Conservation (phyloP, 257 asterid genomes). For the Solanum chilense region DNA sequence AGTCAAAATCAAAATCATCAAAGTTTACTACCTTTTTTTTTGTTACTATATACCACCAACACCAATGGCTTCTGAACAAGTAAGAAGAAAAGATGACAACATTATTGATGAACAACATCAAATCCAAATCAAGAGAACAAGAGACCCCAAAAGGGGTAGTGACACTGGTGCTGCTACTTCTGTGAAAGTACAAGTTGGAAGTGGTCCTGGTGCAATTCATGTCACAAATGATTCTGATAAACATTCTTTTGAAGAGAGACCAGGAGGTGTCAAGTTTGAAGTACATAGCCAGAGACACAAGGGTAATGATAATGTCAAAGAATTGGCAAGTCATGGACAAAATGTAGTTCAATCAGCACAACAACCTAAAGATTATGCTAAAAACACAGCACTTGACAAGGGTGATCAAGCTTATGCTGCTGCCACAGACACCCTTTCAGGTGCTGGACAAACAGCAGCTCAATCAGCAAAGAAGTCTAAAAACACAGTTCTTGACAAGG, state of each 20-base stretch:
- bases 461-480: constrained; percentile 6
- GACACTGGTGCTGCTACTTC: constrained; percentile 36
- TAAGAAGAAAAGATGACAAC: constrained; percentile 19
- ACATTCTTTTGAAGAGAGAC: constrained; percentile 1
- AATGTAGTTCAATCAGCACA: not conserved
- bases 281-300: not conserved
- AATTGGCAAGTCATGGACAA: constrained; percentile 3
- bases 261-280: constrained; percentile 8
- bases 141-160: constrained; percentile 36
- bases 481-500: not conserved
- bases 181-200: constrained; percentile 3
- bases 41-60: not conserved
- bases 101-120: constrained; percentile 19
- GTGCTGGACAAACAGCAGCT: not conserved
- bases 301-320: not conserved
- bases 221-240: not conserved
- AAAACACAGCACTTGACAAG: not conserved
- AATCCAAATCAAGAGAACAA: constrained; percentile 32
- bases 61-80: constrained; percentile 38
- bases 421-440: not conserved
- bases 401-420: not conserved
- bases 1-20: not conserved
- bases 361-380: not conserved
- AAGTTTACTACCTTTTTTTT: not conserved
- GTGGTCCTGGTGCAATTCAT: not conserved